Base-by-base conservation (phyloP, 176 grass and related monocot genomes). In the Microstegium vimineum region DNA sequence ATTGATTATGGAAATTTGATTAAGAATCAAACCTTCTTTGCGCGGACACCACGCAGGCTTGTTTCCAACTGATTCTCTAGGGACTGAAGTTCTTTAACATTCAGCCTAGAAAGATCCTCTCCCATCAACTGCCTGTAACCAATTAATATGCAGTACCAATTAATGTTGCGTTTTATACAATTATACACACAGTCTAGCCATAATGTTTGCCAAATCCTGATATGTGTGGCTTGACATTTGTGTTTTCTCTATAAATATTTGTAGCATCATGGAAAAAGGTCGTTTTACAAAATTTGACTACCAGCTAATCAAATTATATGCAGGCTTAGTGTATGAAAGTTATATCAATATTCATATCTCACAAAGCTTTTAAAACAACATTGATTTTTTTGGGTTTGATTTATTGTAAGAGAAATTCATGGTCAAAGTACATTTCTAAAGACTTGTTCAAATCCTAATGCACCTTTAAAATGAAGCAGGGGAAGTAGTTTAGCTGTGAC, bases 111-210 rank as follows among this genome's bases (percentile, higher is more conserved):
- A 27, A 97, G 74, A 77, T 97, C 87, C 66, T 94, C 86, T 40
- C 94, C 94, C 87, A 68, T 88, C 94, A 94, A 91, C 87, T 88
- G 89, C 89, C 89, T 97, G 85, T 62, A 84, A 69, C 62, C 59
- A 52, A 37, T 41, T 54, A 37, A 75, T 49, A 45, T 32, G 30
- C 18, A 49, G 62, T 51, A 68, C 30, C 1, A 49, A 65, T 82
- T 43, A 66, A 27, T 67, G 8, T 67, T 7, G 26, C 57, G 76
- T 66, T 73, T 54, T 38, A 30, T 47, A 18, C 15, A 71, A 42
- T 28, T 49, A 34, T 47, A 46, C 13, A 31, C 65, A 56, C 13
- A 32, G n/a, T 36, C 25, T 63, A 54, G 18, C 1, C 71, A 82
- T 42, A 4, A 82, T 82, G 6, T 71, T 87, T 5, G 35, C 38